A percentile compares a stretch with the other conserved stretches of the same genome.
These are phyloP conservation scores for Termitomyces sp. DNA, from an alignment of 768 basidiomycete genomes.

Conservation along the genomic window DNA sequence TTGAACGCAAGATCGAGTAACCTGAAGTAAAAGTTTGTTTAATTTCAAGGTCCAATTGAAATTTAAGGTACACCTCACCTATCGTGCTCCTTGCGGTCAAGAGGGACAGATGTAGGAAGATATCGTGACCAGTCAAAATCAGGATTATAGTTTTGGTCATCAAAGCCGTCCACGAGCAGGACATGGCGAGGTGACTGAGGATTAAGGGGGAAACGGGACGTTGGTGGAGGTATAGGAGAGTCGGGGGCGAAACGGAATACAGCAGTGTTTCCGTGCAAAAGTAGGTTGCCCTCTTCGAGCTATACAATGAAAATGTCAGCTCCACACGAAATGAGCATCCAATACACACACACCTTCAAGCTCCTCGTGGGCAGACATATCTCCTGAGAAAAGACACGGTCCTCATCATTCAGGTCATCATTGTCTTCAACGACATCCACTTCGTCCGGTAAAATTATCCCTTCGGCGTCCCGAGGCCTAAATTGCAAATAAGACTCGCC, in stretches of 20 bases:
- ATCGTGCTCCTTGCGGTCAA: slow-evolving; percentile 43
- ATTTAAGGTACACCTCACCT: slow-evolving; percentile 23
- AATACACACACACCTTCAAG: slow-evolving; percentile 28
- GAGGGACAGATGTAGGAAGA: slow-evolving; percentile 37
- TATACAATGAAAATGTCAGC: slow-evolving; percentile 13
- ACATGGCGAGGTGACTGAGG: slow-evolving; percentile 37
- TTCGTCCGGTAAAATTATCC: slow-evolving; percentile 18
- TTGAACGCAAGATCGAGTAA: slow-evolving; percentile 45
- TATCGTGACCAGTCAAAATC: slow-evolving; percentile 50
- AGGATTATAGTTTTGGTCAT: slow-evolving; percentile 36
- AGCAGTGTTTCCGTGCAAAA: slow-evolving; percentile 39
- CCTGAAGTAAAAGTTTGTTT: slow-evolving; percentile 16
- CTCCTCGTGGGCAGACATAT: slow-evolving; percentile 36
- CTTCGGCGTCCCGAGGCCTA: slow-evolving; percentile 23
- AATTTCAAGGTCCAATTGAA: not conserved
- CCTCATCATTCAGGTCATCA: slow-evolving; percentile 20
- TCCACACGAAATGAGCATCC: not conserved
- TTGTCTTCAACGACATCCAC: slow-evolving; percentile 15
- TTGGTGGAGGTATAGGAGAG: slow-evolving; percentile 12
- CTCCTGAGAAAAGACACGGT: slow-evolving; percentile 30
- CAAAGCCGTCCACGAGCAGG: slow-evolving; percentile 36
- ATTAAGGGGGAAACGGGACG: slow-evolving; percentile 35
- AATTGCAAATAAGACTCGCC: slow-evolving; percentile 27
- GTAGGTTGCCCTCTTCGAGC: slow-evolving; percentile 38
- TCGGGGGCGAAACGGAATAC: slow-evolving; percentile 37